Percentiles rank a stretch among this genome's conserved stretches.
These are phyloP conservation scores for Coniochaeta sp. DNA, from an alignment of 2,329 filamentous ascomycete genomes.

Conservation along the genomic window DNA sequence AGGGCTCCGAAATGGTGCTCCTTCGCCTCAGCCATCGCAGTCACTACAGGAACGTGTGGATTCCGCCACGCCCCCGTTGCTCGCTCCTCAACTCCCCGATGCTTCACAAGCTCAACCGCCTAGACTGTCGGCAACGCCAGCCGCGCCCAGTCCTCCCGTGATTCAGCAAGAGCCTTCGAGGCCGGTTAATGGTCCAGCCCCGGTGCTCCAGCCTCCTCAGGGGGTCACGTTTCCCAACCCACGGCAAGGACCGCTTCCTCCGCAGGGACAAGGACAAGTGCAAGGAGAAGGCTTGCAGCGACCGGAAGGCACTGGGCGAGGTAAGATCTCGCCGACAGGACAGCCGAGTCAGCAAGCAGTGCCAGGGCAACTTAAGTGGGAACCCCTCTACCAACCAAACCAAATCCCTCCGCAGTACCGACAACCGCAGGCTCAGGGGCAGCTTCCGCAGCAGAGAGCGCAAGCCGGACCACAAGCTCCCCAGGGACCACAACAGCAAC, in stretches of 20 bases:
- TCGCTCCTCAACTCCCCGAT: background rate
- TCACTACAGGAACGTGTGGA: background rate
- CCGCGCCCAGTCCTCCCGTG: background rate
- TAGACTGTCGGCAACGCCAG: background rate
- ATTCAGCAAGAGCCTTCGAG: constrained; percentile 6
- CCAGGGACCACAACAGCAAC: constrained; percentile 1
- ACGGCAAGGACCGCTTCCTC: constrained; percentile 18
- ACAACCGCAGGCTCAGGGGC: background rate
- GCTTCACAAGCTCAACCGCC: background rate
- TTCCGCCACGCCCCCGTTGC: background rate
- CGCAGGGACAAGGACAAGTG: too few relatives aligned
- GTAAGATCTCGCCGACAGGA: constrained; percentile 19
- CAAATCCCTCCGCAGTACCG: constrained; percentile 10
- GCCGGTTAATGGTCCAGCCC: constrained; percentile 12
- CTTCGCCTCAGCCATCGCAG: background rate
- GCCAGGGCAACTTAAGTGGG: constrained; percentile 30
- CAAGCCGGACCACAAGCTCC: background rate
- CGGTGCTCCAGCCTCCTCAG: constrained; percentile 32
- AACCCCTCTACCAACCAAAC: constrained; percentile 30
- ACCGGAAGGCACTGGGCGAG: constrained; percentile 22
- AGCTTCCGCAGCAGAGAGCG: background rate
- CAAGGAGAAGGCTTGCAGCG: constrained; percentile 24
- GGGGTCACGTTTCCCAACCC: constrained; percentile 21
- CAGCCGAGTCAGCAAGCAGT: constrained; percentile 15
- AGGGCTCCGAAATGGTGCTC: background rate